Evolutionary conservation across 2,329 filamentous ascomycete species (phyloP), one percentile per base, ranked within the genome.

Genomic region (Ascochyta pisi): DNA sequence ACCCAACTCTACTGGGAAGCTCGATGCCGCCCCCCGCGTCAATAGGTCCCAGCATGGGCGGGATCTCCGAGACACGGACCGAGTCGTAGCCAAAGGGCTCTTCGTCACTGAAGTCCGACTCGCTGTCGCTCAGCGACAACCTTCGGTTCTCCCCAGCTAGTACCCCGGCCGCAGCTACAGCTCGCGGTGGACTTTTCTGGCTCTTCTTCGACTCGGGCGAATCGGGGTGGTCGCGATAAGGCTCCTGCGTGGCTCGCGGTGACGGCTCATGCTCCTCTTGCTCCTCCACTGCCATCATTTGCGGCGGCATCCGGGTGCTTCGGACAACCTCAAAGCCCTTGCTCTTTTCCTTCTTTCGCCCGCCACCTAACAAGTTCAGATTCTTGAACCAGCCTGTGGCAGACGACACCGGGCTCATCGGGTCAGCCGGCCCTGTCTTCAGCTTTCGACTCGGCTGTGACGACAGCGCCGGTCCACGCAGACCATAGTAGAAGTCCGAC

Each of bases 281-380:
- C 54, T 86, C 83, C 27, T 84, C 82, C 9, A 82, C 78, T 26
- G 83, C 84, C 81, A 92, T 89, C 54, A 88, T 87, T 6, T 90
- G 89, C 2, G 75, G 77, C 9, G 92, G 92, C 80, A 95, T 92
- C 51, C 93, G 86, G 7, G 92, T 86, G 72, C 93, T 97, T 68
- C 95, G 83, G 15, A 99, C 94, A 5, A 99, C 95, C 74, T 98
- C 95, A 65, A 99, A 99, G 0, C 95, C 95, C 76, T 98, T 98
- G 63, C 89, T 89, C 76, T 96, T 96, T 63, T 97, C 94, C 71
- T 96, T 97, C 6, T 88, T 92, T 78, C 96, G 96, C 15, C 89
- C 90, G 10, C 87, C 88, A 12, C 88, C 88, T 55, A 96, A 85
- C 6, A 96, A 72, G 48, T 83, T 66, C 19, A 75, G 39, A 29